phyloP scores from a whole-genome alignment of 225 moss, liverwort and hornwort species.

The Anthoceros angustus region DNA sequence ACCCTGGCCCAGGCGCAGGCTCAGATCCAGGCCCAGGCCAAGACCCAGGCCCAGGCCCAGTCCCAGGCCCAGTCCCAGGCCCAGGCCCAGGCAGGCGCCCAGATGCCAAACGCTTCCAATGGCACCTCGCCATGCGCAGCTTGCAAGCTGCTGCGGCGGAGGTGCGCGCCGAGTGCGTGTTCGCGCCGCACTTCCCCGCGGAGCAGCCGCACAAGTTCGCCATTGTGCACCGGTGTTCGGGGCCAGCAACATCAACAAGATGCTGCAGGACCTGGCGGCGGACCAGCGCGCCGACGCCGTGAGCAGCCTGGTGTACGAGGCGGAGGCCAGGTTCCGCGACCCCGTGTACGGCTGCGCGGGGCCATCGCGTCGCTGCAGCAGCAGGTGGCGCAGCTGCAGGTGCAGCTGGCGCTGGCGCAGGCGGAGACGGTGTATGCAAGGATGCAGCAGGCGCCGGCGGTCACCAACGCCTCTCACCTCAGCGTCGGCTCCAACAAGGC shows the following conservation, averaged over 20 bases:
- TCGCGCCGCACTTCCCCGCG: slow-evolving; percentile 39
- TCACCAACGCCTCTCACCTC: too few relatives aligned
- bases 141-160: slow-evolving; percentile 42
- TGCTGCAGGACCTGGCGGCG: slow-evolving; percentile 40
- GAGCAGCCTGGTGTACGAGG: slow-evolving; percentile 40
- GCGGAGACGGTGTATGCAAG: slow-evolving; percentile 1
- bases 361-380: slow-evolving; percentile 41
- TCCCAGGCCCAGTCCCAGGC: too few relatives aligned
- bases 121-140: slow-evolving; percentile 38
- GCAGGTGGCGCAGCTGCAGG: slow-evolving; percentile 27
- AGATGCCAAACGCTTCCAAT: neutral
- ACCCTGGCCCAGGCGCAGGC: too few relatives aligned
- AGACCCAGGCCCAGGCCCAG: too few relatives aligned
- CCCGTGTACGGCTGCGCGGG: slow-evolving; percentile 39
- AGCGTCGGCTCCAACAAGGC: neutral
- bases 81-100: neutral
- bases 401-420: slow-evolving; percentile 4
- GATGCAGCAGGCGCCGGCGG: neutral
- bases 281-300: slow-evolving; percentile 38
- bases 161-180: slow-evolving; percentile 42
- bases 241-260: slow-evolving; percentile 43
- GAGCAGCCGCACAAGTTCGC: slow-evolving; percentile 46
- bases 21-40: too few relatives aligned
- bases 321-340: slow-evolving; percentile 34
- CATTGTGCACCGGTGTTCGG: slow-evolving; percentile 43